A percentile compares a stretch with the other conserved stretches of the same genome.
These are phyloP conservation scores for Myxozyma melibiosi DNA, from an alignment of 805 yeast species.

Conservation along the genomic window DNA sequence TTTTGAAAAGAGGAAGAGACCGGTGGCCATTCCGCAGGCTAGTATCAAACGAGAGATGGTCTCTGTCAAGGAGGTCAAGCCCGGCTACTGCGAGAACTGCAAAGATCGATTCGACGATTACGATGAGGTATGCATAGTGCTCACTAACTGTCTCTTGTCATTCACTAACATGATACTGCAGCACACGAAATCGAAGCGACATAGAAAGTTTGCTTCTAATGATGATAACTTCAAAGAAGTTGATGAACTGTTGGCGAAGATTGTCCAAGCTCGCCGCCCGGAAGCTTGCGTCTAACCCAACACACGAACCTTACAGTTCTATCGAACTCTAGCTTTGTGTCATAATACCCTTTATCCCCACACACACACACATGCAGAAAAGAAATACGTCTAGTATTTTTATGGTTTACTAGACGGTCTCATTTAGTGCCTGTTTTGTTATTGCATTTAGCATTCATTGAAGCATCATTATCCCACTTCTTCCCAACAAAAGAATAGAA, in stretches of 20 bases:
- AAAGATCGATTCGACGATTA: slow-evolving; percentile 78
- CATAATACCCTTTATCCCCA: no score
- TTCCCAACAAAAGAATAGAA: no score
- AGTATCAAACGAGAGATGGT: slow-evolving; percentile 31
- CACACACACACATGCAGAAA: no score
- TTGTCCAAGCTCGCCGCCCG: slow-evolving; percentile 9
- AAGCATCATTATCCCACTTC: no score
- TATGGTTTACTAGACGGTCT: no score
- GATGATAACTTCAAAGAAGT: slow-evolving; percentile 72
- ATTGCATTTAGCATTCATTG: no score
- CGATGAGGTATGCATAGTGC: slow-evolving; percentile 47
- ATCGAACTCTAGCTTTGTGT: no score
- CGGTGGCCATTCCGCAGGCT: slow-evolving; percentile 32
- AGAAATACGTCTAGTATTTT: no score
- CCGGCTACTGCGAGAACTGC: slow-evolving; percentile 96
- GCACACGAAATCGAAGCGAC: slow-evolving; percentile 70
- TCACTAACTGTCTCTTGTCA: not conserved
- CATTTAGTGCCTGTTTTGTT: no score
- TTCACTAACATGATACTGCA: slow-evolving; percentile 1
- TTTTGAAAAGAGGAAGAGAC: slow-evolving; percentile 34
- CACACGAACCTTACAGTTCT: not conserved
- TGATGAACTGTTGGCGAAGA: slow-evolving; percentile 61
- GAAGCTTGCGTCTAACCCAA: not conserved
- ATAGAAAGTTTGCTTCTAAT: slow-evolving; percentile 74
- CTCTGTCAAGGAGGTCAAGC: slow-evolving; percentile 33